Evolutionary conservation across 164 flowering plant genomes (phyloP).

Genomic region (Buxus sempervirens): DNA sequence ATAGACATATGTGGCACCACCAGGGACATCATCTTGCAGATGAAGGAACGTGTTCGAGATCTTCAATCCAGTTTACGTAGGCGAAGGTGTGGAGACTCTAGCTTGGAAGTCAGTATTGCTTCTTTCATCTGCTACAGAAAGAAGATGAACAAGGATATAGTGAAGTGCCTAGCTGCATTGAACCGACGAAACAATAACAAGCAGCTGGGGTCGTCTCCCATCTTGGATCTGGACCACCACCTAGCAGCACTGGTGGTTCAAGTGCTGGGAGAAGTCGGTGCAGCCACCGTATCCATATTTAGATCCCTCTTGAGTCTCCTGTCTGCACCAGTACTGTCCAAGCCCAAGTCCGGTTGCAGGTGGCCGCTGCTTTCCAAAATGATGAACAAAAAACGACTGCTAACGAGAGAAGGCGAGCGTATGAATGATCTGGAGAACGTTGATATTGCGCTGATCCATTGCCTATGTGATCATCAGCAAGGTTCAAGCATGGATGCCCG

Average conservation of each 20-base stretch:
- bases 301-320: constrained; percentile 31
- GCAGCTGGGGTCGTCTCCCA: background rate
- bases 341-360: constrained; percentile 18
- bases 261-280: constrained; percentile 33
- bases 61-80: constrained; percentile 35
- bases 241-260: constrained; percentile 17
- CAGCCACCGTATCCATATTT: constrained; percentile 27
- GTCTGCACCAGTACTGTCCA: constrained; percentile 18
- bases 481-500: constrained; percentile 18
- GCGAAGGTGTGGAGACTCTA: constrained; percentile 20
- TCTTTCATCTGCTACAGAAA: constrained; percentile 29
- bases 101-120: constrained; percentile 9
- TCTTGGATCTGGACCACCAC: constrained; percentile 10
- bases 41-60: constrained; percentile 27
- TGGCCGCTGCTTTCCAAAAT: constrained; percentile 32
- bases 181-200: constrained; percentile 22
- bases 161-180: constrained; percentile 23
- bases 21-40: constrained; percentile 24
- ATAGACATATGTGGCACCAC: constrained; percentile 28
- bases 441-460: constrained; percentile 25
- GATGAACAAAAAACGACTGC: constrained; percentile 21
- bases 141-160: constrained; percentile 30
- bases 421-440: constrained; percentile 31
- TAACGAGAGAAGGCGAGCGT: constrained; percentile 15
- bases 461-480: background rate